Percentiles rank a stretch among this genome's conserved stretches.
Conservation (phyloP, 345 rosid species). For the Eucalyptus polyanthemos region DNA sequence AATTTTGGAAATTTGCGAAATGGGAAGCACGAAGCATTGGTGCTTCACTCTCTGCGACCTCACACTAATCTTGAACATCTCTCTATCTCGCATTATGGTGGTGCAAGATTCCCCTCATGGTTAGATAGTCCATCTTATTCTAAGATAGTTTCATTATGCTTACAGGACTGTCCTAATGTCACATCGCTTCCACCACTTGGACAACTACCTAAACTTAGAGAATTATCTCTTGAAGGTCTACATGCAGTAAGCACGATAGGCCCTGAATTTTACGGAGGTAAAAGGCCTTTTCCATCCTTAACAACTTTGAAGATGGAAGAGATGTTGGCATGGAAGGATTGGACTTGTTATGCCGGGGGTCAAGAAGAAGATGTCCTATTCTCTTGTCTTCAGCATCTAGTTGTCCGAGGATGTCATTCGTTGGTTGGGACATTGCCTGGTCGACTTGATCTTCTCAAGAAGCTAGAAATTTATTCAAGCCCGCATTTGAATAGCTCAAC, state of each 20-base stretch:
- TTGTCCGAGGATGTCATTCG: background rate
- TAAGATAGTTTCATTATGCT: background rate
- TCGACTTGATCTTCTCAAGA: background rate
- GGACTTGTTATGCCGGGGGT: fast-evolving
- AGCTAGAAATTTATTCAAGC: background rate
- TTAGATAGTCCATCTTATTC: background rate
- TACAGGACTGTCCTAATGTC: background rate
- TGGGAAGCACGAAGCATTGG: fast-evolving
- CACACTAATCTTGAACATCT: background rate
- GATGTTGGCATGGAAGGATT: background rate
- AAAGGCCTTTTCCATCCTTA: background rate
- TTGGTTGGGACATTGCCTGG: background rate
- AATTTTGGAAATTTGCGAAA: too few relatives aligned
- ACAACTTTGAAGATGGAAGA: background rate
- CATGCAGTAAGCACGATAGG: background rate
- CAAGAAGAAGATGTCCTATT: background rate
- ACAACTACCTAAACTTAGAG: background rate
- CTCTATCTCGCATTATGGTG: background rate
- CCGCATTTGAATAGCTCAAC: background rate
- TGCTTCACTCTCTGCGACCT: too few relatives aligned
- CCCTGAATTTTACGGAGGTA: background rate
- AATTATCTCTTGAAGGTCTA: background rate
- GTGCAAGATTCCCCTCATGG: background rate
- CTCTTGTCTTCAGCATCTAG: background rate
- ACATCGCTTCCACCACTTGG: background rate